Base-by-base conservation (phyloP, 768 basidiomycete species). In the Leucocoprinus sp. region DNA sequence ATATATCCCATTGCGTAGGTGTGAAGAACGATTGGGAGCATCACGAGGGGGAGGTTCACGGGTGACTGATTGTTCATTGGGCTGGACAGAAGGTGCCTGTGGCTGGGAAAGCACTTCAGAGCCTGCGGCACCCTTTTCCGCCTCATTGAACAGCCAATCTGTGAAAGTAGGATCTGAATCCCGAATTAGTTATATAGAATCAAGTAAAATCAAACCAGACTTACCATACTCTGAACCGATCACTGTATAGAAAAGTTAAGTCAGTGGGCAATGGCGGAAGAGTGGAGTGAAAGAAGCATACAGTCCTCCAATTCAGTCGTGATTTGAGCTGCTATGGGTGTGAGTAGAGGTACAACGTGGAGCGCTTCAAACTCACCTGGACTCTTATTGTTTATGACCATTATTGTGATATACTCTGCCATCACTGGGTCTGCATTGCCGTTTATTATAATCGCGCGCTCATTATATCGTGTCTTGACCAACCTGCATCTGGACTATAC, bases 351-450 rank as follows among this genome's bases (percentile, higher is more conserved):
- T 42, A 46, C 6, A 47, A 12, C 47, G 34, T 43, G 11, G 15
- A n/a, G 29, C 15, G 24, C 26, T 37, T 18, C 18, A 28, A 36
- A 66, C 80, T 26, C 54, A 83, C 87, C 75, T 51, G 78, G 63
- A 48, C 84, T 82, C 70, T 93, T 93, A 64, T 87, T 86, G 60
- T 93, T 93, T 53, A 92, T 91, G 37, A 93, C 76, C 91, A 93
- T 92, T 49, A 93, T 93, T 15, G 87, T 90, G 47, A 93, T 90
- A 57, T 91, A 93, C 63, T 93, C 91, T 2, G 90, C 88, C 88
- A 93, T 91, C 54, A 91, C 87, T 11, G 80, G 79, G 63, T 93
- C 89, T 88, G 54, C 4, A 47, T 37, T 42, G 8, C 3, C 9
- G 14, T 23, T 49, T 12, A 43, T 57, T 21, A 60, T 54, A 41